Conservation (phyloP, 164 flowering plant species). For the Platanus orientalis region DNA sequence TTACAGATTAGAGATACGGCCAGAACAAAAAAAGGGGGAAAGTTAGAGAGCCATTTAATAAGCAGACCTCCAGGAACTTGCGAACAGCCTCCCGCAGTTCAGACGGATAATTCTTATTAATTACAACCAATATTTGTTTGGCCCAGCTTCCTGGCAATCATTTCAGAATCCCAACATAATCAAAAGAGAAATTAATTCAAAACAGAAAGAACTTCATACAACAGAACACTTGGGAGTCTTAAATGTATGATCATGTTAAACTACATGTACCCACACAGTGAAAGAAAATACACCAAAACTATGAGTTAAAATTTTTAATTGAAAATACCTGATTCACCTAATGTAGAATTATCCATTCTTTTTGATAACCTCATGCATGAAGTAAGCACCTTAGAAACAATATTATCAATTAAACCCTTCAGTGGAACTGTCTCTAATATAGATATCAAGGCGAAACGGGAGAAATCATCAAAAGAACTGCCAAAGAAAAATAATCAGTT, state of each 20-base stretch:
- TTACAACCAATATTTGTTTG: constrained; percentile 46
- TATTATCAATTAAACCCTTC: constrained; percentile 32
- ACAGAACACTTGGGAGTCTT: too few relatives aligned
- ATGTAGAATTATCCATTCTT: constrained; percentile 23
- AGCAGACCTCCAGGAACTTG: constrained; percentile 54
- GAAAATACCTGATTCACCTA: constrained; percentile 48
- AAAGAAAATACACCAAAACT: not conserved
- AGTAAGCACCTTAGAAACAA: constrained; percentile 51
- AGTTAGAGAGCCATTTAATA: not conserved
- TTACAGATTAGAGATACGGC: not conserved
- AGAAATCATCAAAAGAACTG: constrained; percentile 56
- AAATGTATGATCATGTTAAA: too few relatives aligned
- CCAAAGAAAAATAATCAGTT: constrained; percentile 18
- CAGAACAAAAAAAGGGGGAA: not conserved
- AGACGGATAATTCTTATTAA: constrained; percentile 56
- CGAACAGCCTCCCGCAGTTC: constrained; percentile 56
- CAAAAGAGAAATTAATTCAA: not conserved
- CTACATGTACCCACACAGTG: not conserved
- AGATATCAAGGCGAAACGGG: constrained; percentile 38
- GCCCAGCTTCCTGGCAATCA: constrained; percentile 48
- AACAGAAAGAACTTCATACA: not conserved
- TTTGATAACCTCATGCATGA: constrained; percentile 40
- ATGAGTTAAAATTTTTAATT: not conserved
- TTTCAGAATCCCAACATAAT: not conserved
- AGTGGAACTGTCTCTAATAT: constrained; percentile 53